These are phyloP conservation scores for Eucommia ulmoides DNA, from an alignment of 257 asterid species.

Conservation along the genomic window DNA sequence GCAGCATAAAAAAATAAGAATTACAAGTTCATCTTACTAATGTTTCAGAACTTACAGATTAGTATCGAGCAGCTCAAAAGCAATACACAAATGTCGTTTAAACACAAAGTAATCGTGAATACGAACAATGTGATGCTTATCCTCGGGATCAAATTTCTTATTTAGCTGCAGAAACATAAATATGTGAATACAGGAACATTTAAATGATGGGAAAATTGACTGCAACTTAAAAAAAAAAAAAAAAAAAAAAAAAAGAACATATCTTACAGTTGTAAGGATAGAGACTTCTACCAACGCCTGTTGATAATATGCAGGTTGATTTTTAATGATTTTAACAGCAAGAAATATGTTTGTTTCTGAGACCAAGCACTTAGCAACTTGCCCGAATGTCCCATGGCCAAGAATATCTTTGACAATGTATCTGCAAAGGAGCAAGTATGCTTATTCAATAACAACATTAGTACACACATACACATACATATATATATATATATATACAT, in stretches of 20 bases:
- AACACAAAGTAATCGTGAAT: constrained; percentile 82
- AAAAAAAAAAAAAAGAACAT: no score
- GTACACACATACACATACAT: not conserved
- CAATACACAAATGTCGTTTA: constrained; percentile 87
- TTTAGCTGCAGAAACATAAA: constrained; percentile 46
- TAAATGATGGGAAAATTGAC: not conserved
- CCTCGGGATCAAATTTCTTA: constrained; percentile 98
- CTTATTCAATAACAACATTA: not conserved
- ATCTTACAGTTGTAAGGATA: constrained; percentile 66
- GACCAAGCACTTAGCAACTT: constrained; percentile 98
- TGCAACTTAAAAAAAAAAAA: constrained; percentile 9
- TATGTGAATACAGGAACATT: constrained; percentile 4
- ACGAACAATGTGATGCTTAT: constrained; percentile 96
- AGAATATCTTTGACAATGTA: constrained; percentile 87
- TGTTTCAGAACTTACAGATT: constrained; percentile 66
- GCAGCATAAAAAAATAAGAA: not conserved
- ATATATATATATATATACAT: no score
- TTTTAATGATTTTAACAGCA: constrained; percentile 94
- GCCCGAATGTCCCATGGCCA: constrained; percentile 99
- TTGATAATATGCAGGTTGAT: constrained; percentile 95
- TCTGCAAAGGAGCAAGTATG: constrained; percentile 30
- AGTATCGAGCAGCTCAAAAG: constrained; percentile 88
- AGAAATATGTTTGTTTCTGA: constrained; percentile 60
- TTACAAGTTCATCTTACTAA: not conserved
- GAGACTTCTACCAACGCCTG: constrained; percentile 99